Conservation (phyloP, 306 rosid species). For the Leucaena leucocephala region DNA sequence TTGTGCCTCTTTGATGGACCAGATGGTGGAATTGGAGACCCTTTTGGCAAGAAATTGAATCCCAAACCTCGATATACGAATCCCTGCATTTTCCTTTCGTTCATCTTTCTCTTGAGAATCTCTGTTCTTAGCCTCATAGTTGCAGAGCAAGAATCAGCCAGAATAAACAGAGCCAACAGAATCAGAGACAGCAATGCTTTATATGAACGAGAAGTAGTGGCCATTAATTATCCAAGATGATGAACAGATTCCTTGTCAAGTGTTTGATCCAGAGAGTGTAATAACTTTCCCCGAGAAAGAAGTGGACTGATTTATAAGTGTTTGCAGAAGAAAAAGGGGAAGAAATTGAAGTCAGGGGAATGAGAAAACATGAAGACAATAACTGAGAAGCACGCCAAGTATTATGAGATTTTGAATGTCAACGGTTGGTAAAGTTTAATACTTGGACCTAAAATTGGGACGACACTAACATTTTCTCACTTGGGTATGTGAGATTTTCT, state of each 20-base stretch:
- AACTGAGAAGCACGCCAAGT: constrained; percentile 52
- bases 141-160: constrained; percentile 57
- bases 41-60: constrained; percentile 78
- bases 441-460: background rate
- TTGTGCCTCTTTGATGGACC: constrained; percentile 91
- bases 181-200: constrained; percentile 34
- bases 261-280: background rate
- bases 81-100: constrained; percentile 5
- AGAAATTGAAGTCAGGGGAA: constrained; percentile 16
- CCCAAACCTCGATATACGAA: constrained; percentile 15
- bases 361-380: constrained; percentile 30
- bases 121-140: constrained; percentile 36
- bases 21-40: constrained; percentile 66
- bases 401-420: constrained; percentile 49
- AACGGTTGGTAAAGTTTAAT: constrained; percentile 39
- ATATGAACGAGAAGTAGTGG: constrained; percentile 35
- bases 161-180: constrained; percentile 37
- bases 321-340: constrained; percentile 58
- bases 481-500: constrained; percentile 4
- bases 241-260: background rate
- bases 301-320: constrained; percentile 38
- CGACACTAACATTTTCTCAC: background rate
- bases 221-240: constrained; percentile 53
- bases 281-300: background rate
- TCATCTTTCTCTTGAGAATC: constrained; percentile 21